These are phyloP conservation scores for Yamadazyma membranifaciens DNA, from an alignment of 1,139 yeast genomes.

Conservation along the genomic window DNA sequence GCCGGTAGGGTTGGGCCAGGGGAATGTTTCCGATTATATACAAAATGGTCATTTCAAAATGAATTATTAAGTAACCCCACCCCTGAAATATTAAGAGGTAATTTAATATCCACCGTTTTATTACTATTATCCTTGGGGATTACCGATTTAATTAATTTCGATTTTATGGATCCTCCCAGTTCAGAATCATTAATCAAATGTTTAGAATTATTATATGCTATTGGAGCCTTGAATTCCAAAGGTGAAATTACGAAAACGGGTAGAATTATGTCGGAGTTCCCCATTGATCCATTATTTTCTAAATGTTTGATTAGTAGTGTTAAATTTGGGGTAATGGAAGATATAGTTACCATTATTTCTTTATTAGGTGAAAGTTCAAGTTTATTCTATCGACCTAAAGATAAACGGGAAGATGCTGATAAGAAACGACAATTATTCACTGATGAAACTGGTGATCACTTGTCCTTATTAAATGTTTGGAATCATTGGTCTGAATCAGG, in stretches of 20 bases:
- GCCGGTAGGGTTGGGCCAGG: slow-evolving; percentile 98
- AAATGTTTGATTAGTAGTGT: slow-evolving; percentile 68
- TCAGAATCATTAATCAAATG: slow-evolving; percentile 71
- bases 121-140: slow-evolving; percentile 78
- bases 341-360: slow-evolving; percentile 68
- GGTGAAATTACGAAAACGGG: slow-evolving; percentile 82
- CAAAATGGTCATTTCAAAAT: slow-evolving; percentile 80
- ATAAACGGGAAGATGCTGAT: slow-evolving; percentile 65
- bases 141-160: slow-evolving; percentile 76
- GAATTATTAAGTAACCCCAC: slow-evolving; percentile 78
- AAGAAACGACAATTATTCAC: slow-evolving; percentile 55
- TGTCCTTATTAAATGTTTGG: slow-evolving; percentile 72
- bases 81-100: slow-evolving; percentile 87
- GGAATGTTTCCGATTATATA: slow-evolving; percentile 83
- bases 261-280: slow-evolving; percentile 86
- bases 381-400: slow-evolving; percentile 72
- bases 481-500: slow-evolving; percentile 72
- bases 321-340: slow-evolving; percentile 57
- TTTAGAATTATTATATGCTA: slow-evolving; percentile 72
- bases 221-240: slow-evolving; percentile 82
- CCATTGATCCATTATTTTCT: slow-evolving; percentile 87
- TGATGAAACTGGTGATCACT: slow-evolving; percentile 65
- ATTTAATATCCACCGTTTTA: slow-evolving; percentile 72
- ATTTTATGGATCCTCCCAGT: slow-evolving; percentile 85
- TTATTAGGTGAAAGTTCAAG: slow-evolving; percentile 82